Percentiles rank a stretch among this genome's conserved stretches.
Conservation (phyloP, 78 protist species). For the Guillardia theta region DNA sequence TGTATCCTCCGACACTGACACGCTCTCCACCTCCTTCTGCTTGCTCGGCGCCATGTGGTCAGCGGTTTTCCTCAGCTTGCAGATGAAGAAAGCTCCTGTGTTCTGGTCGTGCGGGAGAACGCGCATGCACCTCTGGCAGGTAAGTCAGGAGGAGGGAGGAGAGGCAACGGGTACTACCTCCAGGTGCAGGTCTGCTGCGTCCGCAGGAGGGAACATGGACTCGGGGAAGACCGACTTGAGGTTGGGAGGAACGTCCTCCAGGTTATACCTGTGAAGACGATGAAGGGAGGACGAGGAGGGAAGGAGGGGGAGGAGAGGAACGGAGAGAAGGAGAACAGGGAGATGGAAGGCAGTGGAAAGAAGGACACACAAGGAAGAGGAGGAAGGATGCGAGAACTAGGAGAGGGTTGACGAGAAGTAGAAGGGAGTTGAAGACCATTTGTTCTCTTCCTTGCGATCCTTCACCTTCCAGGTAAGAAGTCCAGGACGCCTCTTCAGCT, state of each 20-base stretch:
- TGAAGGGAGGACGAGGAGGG: too few species aligned
- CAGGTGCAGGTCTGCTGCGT: neutral
- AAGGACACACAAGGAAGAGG: too few species aligned
- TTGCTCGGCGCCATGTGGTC: neutral
- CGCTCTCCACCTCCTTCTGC: neutral
- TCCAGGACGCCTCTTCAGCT: too few species aligned
- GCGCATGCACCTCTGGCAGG: neutral
- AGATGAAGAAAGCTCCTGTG: conserved; percentile 34
- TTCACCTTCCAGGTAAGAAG: too few species aligned
- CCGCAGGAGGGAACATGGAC: neutral
- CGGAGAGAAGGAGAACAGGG: too few species aligned
- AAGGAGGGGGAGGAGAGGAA: too few species aligned
- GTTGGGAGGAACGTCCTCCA: neutral
- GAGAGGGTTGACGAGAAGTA: too few species aligned
- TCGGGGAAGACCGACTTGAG: neutral
- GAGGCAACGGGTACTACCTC: neutral
- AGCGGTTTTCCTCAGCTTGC: conserved; percentile 22
- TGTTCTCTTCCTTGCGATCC: too few species aligned
- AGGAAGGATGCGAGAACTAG: too few species aligned
- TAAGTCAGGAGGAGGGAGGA: neutral
- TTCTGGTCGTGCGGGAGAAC: conserved; percentile 33
- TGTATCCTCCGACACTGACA: neutral
- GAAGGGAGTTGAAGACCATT: too few species aligned
- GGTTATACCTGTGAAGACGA: neutral
- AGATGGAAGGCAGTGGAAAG: too few species aligned